Percentiles rank a stretch among this genome's conserved stretches.
phyloP scores from a whole-genome alignment of 23 red algal genomes.

The Pyropia haitanensis region DNA sequence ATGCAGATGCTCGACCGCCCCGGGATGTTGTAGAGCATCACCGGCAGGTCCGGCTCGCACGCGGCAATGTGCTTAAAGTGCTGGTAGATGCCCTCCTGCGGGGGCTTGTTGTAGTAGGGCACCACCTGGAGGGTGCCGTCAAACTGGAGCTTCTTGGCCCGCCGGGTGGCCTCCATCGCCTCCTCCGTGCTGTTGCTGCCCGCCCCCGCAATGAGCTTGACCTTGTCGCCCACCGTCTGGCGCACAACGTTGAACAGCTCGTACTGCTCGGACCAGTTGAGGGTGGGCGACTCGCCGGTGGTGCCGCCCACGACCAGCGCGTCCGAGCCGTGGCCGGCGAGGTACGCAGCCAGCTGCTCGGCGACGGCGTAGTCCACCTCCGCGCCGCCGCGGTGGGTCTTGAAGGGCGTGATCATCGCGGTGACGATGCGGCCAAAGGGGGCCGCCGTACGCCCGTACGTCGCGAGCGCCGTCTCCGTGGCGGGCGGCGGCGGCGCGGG shows the following conservation, averaged over 20 bases:
- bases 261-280: constrained; percentile 96
- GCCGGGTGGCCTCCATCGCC: constrained; percentile 82
- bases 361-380: constrained; percentile 87
- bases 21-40: constrained; percentile 99
- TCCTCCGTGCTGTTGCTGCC: constrained; percentile 95
- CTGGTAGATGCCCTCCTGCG: constrained; percentile 86
- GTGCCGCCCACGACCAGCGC: constrained; percentile 86
- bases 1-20: constrained; percentile 82
- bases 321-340: constrained; percentile 73
- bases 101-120: constrained; percentile 99
- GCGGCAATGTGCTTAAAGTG: constrained; percentile 88
- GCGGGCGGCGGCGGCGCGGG: no score
- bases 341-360: constrained; percentile 80
- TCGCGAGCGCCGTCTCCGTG: no score
- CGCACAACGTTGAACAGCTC: constrained; percentile 89
- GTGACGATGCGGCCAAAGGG: constrained; percentile 82
- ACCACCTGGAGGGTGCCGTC: constrained; percentile 98
- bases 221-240: constrained; percentile 53
- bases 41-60: constrained; percentile 82
- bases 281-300: constrained; percentile 91
- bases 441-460: no score
- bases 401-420: constrained; percentile 97
- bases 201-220: constrained; percentile 88
- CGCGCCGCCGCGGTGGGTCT: constrained; percentile 18
- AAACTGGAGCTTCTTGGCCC: constrained; percentile 66